Conservation (phyloP, 2,329 filamentous ascomycete species). For the Beauveria rudraprayagi region DNA sequence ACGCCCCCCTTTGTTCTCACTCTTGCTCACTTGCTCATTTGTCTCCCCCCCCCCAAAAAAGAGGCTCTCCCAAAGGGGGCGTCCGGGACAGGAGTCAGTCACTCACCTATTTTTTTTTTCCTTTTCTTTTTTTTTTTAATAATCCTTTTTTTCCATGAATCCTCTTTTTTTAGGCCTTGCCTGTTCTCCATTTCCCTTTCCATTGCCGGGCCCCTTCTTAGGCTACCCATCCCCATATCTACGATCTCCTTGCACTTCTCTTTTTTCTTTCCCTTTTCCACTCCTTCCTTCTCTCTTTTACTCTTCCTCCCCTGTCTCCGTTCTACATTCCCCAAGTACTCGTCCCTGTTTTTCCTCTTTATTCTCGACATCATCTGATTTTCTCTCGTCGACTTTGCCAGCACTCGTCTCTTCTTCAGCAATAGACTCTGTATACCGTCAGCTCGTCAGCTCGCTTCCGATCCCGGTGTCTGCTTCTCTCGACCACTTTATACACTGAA, state of each 20-base stretch:
- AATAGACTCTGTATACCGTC: not conserved
- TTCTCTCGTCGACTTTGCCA: not conserved
- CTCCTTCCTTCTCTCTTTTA: conserved; percentile 16
- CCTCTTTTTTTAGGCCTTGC: conserved; percentile 2
- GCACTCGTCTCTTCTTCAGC: not conserved
- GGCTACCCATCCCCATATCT: conserved; percentile 15
- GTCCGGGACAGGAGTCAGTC: conserved; percentile 11
- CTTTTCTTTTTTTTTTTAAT: not conserved
- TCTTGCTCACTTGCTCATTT: not conserved
- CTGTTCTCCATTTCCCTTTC: conserved; percentile 4
- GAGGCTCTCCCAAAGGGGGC: not conserved
- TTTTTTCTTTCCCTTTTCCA: conserved; percentile 17
- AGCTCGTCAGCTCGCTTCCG: not conserved
- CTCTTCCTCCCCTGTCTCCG: conserved; percentile 5
- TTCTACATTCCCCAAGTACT: conserved; percentile 9
- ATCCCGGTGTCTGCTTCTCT: conserved; percentile 7
- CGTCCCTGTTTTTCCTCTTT: not conserved
- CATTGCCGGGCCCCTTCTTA: conserved; percentile 11
- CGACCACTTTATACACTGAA: conserved; percentile 12
- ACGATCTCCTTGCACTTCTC: conserved; percentile 13
- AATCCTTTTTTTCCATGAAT: not conserved
- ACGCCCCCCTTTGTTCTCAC: not conserved
- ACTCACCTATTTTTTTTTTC: not conserved
- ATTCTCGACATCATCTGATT: not conserved
- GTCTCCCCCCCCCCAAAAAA: not conserved